Evolutionary conservation across 2,329 filamentous ascomycete genomes (phyloP).

Genomic region (Aureobasidium lini): DNA sequence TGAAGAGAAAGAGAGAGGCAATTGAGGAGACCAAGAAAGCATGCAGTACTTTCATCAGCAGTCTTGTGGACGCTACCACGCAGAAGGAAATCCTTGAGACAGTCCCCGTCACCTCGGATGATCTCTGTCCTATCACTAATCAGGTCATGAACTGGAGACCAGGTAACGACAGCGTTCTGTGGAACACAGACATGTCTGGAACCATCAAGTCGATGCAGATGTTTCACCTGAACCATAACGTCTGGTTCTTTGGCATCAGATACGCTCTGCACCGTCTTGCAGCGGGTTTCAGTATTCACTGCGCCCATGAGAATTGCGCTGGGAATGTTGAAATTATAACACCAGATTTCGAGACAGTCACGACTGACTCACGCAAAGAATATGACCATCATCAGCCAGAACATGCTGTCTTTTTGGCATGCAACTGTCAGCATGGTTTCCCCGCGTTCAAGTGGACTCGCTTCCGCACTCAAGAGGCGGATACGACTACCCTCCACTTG

Average conservation of each 20-base stretch:
- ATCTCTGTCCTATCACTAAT: background rate
- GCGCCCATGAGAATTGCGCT: background rate
- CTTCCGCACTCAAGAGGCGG: background rate
- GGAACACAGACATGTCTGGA: background rate
- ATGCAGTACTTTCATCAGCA: background rate
- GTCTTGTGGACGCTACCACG: background rate
- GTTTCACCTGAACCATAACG: background rate
- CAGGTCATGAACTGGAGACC: background rate
- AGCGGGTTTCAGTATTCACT: background rate
- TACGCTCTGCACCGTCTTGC: background rate
- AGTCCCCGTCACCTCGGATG: background rate
- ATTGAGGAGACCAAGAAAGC: background rate
- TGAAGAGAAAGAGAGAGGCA: background rate
- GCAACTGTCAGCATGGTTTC: background rate
- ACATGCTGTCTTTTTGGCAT: background rate
- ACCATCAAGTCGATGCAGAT: background rate
- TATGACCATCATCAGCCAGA: background rate
- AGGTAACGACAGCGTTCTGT: background rate
- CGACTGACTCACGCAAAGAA: background rate
- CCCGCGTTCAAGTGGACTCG: background rate
- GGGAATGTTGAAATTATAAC: background rate
- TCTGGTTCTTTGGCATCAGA: background rate
- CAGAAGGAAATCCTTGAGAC: background rate
- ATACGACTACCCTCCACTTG: background rate
- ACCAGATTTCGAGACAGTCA: background rate